Conservation (phyloP, 1,139 yeast genomes). For the Kluyveromyces sp. region DNA sequence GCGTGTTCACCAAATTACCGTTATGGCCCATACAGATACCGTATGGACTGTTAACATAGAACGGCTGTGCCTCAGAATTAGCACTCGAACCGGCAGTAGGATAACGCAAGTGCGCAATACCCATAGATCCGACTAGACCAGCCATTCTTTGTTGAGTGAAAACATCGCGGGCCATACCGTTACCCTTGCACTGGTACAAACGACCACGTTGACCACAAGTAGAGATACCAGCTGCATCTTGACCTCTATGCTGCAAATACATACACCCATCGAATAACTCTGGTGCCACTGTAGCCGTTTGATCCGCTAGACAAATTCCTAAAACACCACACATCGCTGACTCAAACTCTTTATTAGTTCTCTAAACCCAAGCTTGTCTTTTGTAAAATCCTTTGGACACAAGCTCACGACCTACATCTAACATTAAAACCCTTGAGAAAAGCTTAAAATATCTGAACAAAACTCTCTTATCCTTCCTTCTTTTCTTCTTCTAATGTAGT, state of each 20-base stretch:
- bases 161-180: conserved; percentile 97
- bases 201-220: conserved; percentile 94
- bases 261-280: conserved; percentile 90
- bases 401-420: too few relatives aligned
- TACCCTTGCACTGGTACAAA: conserved; percentile 94
- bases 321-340: conserved; percentile 82
- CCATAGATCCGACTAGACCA: conserved; percentile 88
- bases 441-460: neutral
- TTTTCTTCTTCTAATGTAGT: too few relatives aligned
- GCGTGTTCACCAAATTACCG: conserved; percentile 88
- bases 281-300: conserved; percentile 65
- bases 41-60: conserved; percentile 93
- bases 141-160: conserved; percentile 76
- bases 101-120: conserved; percentile 87
- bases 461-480: neutral
- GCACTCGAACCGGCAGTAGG: conserved; percentile 99
- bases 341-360: neutral
- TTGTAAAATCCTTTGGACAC: too few relatives aligned
- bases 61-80: conserved; percentile 97
- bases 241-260: conserved; percentile 95
- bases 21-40: conserved; percentile 88
- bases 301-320: conserved; percentile 80
- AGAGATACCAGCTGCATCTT: conserved; percentile 98
- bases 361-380: neutral
- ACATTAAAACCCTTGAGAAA: too few relatives aligned